Conservation (phyloP, 1,284 basidiomycete species). For the Malassezia yamatoensis region DNA sequence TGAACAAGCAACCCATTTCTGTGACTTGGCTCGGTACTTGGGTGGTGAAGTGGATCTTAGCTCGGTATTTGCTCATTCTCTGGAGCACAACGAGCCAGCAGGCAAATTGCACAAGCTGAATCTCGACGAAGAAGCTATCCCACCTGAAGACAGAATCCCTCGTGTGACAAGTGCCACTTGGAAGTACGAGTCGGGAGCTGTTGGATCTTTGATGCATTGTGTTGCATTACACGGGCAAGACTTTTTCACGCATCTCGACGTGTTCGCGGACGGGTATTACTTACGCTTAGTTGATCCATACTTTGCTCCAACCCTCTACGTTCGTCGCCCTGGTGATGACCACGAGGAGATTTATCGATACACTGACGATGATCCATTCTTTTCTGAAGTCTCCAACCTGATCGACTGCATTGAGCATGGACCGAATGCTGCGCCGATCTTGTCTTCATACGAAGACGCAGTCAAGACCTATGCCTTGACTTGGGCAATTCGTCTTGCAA, state of each 20-base stretch:
- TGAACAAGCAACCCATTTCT: constrained; percentile 84
- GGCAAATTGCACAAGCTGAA: constrained; percentile 70
- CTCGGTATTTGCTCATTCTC: constrained; percentile 56
- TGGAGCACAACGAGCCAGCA: constrained; percentile 52
- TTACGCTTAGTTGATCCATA: constrained; percentile 44
- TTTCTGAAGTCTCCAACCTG: constrained; percentile 42
- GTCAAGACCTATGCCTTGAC: constrained; percentile 18
- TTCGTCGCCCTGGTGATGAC: constrained; percentile 44
- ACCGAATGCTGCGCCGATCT: constrained; percentile 14
- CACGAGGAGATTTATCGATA: constrained; percentile 41
- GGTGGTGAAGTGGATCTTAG: constrained; percentile 88
- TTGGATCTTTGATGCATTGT: constrained; percentile 42
- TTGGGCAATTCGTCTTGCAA: constrained; percentile 19
- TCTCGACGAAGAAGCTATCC: constrained; percentile 68
- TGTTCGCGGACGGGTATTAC: constrained; percentile 41
- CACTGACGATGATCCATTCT: constrained; percentile 46
- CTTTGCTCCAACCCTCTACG: constrained; percentile 42
- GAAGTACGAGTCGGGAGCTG: constrained; percentile 44
- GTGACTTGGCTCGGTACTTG: constrained; percentile 77
- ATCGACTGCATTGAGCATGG: constrained; percentile 42
- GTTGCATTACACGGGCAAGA: constrained; percentile 45
- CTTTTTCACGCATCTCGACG: constrained; percentile 43
- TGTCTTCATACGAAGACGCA: constrained; percentile 16
- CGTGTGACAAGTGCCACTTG: constrained; percentile 43
- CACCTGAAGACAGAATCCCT: constrained; percentile 46